Evolutionary conservation across 441 rosid genomes (phyloP), one percentile per base, ranked within the genome.

Genomic region (Omphalea diandra): DNA sequence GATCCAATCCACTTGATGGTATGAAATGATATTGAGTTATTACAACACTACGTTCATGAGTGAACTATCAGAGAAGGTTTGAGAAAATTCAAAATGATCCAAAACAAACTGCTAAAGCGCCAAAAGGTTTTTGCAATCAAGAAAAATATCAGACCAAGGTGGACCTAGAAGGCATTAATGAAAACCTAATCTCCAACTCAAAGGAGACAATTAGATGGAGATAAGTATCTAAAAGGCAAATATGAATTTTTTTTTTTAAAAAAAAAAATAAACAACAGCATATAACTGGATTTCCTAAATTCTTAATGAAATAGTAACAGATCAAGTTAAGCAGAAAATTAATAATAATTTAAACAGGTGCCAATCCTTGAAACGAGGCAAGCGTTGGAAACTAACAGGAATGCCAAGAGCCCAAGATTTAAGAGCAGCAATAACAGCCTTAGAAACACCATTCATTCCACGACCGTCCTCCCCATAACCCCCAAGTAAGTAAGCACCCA

Each of bases 401-500:
- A 85, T 79, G 17, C 97, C 97, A 33, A 80, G 50, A 67, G 84
- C 84, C 97, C 98, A 94, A 4, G 97, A 90, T 81, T 90, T 94
- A 17, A 87, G 79, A 9, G 95, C 88, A 73, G 98, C 90, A 63
- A 83, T n/a, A 55, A 86, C 73, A 7, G 94, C 92, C 76, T 88
- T 88, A 2, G 94, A 82, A 40, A 68, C 75, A 49, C 98, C 97
- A 58, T 88, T 94, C 87, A 78, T 82, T 66, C 97, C 96, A 38
- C 95, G 81, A 3, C 97, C 97, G 9, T 94, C 97, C 64, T 86
- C 95, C 1, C 82, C 85, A 77, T 87, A 91, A 10, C 91, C 97
- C 18, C 97, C 98, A 52, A 94, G 83, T 83, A 94, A 91, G 82
- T 91, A 91, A 40, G 97, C 97, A 74, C 97, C 86, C 76, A 94